Evolutionary conservation across 305 asterid species (phyloP), one percentile per base, ranked within the genome.

Genomic region (Solanum hybrid): DNA sequence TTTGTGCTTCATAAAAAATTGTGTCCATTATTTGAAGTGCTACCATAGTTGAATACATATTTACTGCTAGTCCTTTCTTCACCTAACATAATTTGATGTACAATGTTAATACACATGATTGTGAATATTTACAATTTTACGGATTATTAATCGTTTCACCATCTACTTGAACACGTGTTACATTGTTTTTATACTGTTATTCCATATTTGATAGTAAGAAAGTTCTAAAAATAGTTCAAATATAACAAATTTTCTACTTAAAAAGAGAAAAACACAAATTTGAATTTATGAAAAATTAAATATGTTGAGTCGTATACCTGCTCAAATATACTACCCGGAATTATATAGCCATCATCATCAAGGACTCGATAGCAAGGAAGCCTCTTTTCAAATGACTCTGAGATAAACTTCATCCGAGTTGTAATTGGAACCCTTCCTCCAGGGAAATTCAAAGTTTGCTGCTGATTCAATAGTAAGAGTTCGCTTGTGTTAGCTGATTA

Each of bases 291-390:
- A 5, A 76, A 76, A 22, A 34, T 76, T 76, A 76, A 77, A 34
- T 20, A 20, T 20, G 24, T 4, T 9, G 16, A 34, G 38, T 31
- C 17, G 13, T 10, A n/a, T 92, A 96, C 98, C 96, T 94, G 94
- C 89, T 93, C 93, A 75, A 91, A 93, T 88, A 9, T 90, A 42
- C 1, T 7, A 86, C 94, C 94, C 14, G 92, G 12, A 26, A 95
- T 91, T 40, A 90, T 89, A 88, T 86, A 86, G 38, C 99, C 99
- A 88, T 96, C 92, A 13, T 94, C 96, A 24, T 96, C 96, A 11
- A 97, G 96, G 77, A 96, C 97, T 1, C 97, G 98, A 89, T 94
- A 97, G 85, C 99, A 97, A 9, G 98, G 97, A 51, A 96, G 64
- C 91, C 97, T 94, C 86, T 93, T 92, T 24, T 92, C 95, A 3